phyloP scores from a whole-genome alignment of 2,329 filamentous ascomycete genomes.

The Botrytis hyacinthi region DNA sequence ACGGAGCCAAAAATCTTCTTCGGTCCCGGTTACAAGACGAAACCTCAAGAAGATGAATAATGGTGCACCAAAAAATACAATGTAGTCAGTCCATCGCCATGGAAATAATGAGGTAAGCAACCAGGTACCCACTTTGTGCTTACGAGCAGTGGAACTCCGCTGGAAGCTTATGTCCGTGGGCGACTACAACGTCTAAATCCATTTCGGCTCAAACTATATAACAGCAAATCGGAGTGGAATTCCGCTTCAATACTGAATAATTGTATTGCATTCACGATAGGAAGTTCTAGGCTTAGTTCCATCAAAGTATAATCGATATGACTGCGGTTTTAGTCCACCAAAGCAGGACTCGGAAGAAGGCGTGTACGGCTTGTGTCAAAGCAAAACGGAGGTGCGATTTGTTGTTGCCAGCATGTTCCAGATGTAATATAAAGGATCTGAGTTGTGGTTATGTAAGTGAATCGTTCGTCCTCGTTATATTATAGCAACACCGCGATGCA shows the following conservation, averaged over 20 bases:
- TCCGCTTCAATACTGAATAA: neutral
- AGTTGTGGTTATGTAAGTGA: conserved; percentile 31
- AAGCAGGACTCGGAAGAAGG: conserved; percentile 25
- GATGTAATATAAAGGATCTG: conserved; percentile 25
- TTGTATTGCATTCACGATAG: neutral
- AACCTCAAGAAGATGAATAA: neutral
- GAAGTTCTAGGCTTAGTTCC: neutral
- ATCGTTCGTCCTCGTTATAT: neutral
- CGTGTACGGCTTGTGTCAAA: conserved; percentile 30
- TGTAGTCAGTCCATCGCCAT: neutral
- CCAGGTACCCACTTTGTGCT: neutral
- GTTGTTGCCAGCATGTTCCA: conserved; percentile 27
- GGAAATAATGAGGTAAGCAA: neutral
- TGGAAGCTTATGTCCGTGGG: neutral
- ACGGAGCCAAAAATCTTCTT: neutral
- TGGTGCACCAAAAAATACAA: neutral
- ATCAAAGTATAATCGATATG: neutral
- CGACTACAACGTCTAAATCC: neutral
- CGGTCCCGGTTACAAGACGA: neutral
- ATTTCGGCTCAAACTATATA: neutral
- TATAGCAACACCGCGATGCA: neutral
- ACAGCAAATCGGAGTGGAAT: neutral
- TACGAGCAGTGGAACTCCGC: neutral
- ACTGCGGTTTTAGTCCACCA: conserved; percentile 5
- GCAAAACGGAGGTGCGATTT: conserved; percentile 34